phyloP scores from a whole-genome alignment of 345 rosid genomes.

The Populus davidiana region DNA sequence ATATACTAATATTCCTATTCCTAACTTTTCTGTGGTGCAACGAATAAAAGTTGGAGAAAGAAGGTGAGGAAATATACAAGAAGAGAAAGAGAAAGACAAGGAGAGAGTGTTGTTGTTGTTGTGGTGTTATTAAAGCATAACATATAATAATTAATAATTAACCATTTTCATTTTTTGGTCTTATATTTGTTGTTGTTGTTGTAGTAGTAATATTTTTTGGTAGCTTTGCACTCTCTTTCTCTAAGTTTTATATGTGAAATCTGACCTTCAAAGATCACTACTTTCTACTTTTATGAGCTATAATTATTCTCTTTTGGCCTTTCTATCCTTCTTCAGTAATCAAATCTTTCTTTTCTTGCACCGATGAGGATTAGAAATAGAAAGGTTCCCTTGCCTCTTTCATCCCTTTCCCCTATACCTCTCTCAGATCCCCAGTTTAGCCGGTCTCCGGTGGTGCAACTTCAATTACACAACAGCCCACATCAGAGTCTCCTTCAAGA shows the following conservation, averaged over 20 bases:
- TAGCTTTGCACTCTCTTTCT: constrained; percentile 28
- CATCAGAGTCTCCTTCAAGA: constrained; percentile 8
- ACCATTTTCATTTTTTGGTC: background rate
- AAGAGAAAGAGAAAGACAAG: background rate
- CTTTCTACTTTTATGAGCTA: background rate
- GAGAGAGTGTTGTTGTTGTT: background rate
- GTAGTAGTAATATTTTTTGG: background rate
- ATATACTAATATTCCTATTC: constrained; percentile 18
- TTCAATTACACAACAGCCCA: constrained; percentile 22
- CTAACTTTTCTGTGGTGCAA: constrained; percentile 57
- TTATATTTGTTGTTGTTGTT: background rate
- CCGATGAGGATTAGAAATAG: constrained; percentile 96
- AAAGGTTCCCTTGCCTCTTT: constrained; percentile 65
- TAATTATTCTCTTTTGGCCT: background rate
- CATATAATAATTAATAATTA: background rate
- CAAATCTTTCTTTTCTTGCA: constrained; percentile 13
- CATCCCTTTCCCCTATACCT: constrained; percentile 72
- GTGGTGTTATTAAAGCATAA: constrained; percentile 8
- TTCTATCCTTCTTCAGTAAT: background rate
- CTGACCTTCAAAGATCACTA: constrained; percentile 20
- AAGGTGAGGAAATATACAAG: constrained; percentile 2
- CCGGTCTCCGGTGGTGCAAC: constrained; percentile 56
- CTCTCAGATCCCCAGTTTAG: constrained; percentile 71
- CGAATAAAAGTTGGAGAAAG: constrained; percentile 54
- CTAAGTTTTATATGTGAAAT: constrained; percentile 1